Conservation (phyloP, 164 flowering plant genomes). For the Umbellularia californica region DNA sequence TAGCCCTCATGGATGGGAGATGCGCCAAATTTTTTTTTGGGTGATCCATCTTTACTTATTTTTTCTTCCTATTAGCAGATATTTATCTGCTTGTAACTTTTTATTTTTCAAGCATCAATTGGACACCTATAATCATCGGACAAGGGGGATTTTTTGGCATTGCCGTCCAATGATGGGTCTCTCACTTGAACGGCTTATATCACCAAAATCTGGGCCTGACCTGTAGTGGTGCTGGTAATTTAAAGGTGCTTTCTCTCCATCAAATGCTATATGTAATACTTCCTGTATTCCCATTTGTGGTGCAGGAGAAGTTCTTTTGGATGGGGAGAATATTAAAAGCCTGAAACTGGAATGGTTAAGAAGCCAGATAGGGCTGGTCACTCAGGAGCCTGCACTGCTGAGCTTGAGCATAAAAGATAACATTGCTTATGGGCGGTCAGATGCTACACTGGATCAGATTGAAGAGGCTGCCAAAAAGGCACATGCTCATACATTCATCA, state of each 20-base stretch:
- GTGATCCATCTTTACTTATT: no score
- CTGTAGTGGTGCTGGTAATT: not conserved
- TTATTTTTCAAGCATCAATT: no score
- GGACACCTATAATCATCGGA: no score
- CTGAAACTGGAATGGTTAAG: conserved; percentile 89
- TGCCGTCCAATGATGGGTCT: no score
- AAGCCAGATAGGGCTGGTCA: conserved; percentile 91
- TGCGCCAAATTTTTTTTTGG: no score
- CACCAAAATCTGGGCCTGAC: no score
- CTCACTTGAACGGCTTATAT: no score
- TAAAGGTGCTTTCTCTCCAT: not conserved
- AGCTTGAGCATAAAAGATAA: conserved; percentile 93
- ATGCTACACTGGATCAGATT: conserved; percentile 74
- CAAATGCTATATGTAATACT: no score
- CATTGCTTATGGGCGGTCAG: conserved; percentile 85
- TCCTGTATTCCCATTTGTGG: conserved; percentile 1
- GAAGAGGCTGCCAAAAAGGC: conserved; percentile 99
- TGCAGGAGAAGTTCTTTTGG: conserved; percentile 96
- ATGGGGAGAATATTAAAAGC: conserved; percentile 91
- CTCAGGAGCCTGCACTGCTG: conserved; percentile 97
- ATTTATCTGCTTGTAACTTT: no score
- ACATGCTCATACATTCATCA: conserved; percentile 93
- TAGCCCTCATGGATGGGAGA: no score
- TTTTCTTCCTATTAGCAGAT: no score
- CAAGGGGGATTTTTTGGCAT: no score